Evolutionary conservation across 805 yeast species (phyloP), one percentile per base, ranked within the genome.

Genomic region (Cyberlindnera japonica): DNA sequence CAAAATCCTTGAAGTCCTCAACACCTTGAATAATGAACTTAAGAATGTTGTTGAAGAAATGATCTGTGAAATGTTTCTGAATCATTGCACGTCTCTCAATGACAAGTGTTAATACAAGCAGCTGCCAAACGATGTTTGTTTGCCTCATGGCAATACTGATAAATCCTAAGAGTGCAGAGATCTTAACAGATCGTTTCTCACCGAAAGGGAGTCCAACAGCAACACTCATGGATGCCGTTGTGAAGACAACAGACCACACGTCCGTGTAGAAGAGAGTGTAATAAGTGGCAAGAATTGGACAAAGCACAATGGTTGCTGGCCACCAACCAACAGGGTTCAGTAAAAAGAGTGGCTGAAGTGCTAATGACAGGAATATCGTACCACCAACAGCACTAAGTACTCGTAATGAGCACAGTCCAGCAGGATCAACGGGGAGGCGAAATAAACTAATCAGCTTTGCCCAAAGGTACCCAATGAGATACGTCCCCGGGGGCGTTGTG

Each of bases 401-500:
- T 46, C 95, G 62, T 38, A 81, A 58, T 9, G 69, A 64, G 1
- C 65, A 49, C 16, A 74, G 45, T 4, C 61, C 59, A 44, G 68
- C 64, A 1, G 57, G 48, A 21, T 61, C 40, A 44, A 64, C 45
- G 4, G 59, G 48, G 20, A 45, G 10, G 41, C 54, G 51, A 46
- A 54, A 31, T 7, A 50, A 25, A 21, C 53, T 18, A 14, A 46
- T 30, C 26, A 63, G 37, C 27, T 59, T 54, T 16, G 64, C 50
- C 50, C 62, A 64, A 1, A 64, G 7, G 49, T 60, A 64, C 2
- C 75, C 74, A 11, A 79, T 46, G 3, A 70, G 36, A 57, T 93
- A 91, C 14, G 91, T 65, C 0, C 98, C 99, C 1, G 98, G 98
- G 1, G 99, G 99, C 0, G 99, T 93, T 2, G 99, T 91, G 57